Evolutionary conservation across 352 stramenopile genomes (phyloP), one percentile per base, ranked within the genome.

Genomic region (Globisporangium nunn): DNA sequence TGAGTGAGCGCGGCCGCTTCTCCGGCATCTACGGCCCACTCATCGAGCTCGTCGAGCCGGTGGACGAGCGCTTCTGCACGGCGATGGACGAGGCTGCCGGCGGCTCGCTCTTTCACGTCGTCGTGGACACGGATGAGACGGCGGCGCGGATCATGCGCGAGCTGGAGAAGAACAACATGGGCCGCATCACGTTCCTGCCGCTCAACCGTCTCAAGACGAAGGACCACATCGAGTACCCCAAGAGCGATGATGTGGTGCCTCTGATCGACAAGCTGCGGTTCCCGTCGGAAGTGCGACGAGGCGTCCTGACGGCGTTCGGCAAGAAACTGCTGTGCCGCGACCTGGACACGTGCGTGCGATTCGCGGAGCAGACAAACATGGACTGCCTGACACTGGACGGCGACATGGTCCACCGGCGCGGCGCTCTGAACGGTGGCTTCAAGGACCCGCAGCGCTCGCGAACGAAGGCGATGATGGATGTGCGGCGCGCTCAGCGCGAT

Each of bases 381-480:
- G 97, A 99, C 75, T 98, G 96, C 51, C 84, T 99, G 47, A 99
- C 97, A 10, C 72, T 99, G 14, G 95, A 99, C 43, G 97, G 97
- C 48, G 97, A 99, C 67, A 87, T 99, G 72, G 97, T 98, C 52
- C 96, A 97, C 56, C 88, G 95, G 35, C 93, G 95, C 49, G 97
- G 97, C 70, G 95, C 91, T n/a, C 71, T 99, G 4, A 93, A 97
- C 23, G 97, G 97, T 58, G 97, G 97, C 7, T 99, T 95, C 63
- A 94, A 98, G 33, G 96, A 99, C 57, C 74, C 72, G 11, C 81
- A 87, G 54, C 69, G 71, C 62, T 96, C 85, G 51, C 75, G 77
- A 50, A 74, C 80, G 51, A 73, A 76, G 63, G 74, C 86, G 23
- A 92, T 96, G 73, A 86, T 95, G 69, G 75, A 91, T 30, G 84